Evolutionary conservation across 2,329 filamentous ascomycete species (phyloP).

Genomic region (Penicillium olsonii): DNA sequence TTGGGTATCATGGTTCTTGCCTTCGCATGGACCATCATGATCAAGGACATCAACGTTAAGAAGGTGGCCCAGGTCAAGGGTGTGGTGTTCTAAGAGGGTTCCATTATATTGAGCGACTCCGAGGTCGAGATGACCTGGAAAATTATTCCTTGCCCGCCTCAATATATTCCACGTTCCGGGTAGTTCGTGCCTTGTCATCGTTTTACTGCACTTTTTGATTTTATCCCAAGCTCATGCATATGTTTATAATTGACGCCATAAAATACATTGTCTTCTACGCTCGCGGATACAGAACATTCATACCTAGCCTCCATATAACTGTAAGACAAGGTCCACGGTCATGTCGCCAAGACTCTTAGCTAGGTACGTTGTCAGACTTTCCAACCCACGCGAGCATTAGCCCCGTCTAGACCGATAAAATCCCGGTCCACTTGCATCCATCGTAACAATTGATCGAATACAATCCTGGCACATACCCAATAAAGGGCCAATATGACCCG

Average conservation of each 20-base stretch:
- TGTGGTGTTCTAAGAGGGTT: conserved; percentile 48
- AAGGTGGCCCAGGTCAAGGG: conserved; percentile 55
- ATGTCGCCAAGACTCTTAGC: too few species aligned
- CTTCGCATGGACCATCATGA: conserved; percentile 49
- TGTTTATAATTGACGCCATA: neutral
- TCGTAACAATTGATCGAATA: too few species aligned
- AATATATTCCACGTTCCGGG: neutral
- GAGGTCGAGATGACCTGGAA: too few species aligned
- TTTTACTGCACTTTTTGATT: neutral
- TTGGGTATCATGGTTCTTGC: conserved; percentile 45
- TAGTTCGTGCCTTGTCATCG: neutral
- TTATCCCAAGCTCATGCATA: neutral
- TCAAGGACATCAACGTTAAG: conserved; percentile 54
- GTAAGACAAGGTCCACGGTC: too few species aligned
- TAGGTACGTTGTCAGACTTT: too few species aligned
- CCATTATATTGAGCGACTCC: too few species aligned
- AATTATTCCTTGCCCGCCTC: neutral
- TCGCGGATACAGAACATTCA: too few species aligned
- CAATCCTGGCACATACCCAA: neutral
- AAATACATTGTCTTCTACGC: neutral
- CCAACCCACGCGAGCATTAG: too few species aligned
- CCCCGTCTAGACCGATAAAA: too few species aligned
- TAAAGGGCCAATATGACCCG: neutral
- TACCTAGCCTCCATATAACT: too few species aligned
- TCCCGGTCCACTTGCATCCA: too few species aligned